Evolutionary conservation across 1,284 basidiomycete genomes (phyloP).

Genomic region (Bjerkandera adusta): DNA sequence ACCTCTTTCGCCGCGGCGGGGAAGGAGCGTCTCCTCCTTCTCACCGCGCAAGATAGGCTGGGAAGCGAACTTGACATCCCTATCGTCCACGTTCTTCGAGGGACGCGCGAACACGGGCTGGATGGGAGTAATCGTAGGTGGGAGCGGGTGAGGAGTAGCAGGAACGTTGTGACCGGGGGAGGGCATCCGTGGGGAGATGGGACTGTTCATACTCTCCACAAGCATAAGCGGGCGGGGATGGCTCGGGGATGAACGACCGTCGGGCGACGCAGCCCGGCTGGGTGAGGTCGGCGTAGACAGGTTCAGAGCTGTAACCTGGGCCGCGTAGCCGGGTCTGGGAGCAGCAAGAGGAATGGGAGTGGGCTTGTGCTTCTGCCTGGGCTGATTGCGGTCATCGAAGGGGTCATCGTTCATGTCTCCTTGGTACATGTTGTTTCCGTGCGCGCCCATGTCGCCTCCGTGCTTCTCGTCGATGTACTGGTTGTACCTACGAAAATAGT

Average conservation of each 20-base stretch:
- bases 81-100: conserved; percentile 37
- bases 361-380: conserved; percentile 20
- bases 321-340: conserved; percentile 70
- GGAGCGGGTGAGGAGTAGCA: conserved; percentile 64
- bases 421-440: conserved; percentile 53
- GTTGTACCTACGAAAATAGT: conserved; percentile 50
- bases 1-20: conserved; percentile 63
- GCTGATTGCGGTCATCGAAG: conserved; percentile 37
- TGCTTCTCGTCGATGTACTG: conserved; percentile 51
- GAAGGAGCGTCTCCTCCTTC: conserved; percentile 64
- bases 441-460: conserved; percentile 49
- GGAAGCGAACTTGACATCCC: conserved; percentile 50
- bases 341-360: conserved; percentile 53
- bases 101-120: conserved; percentile 74
- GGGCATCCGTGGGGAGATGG: conserved; percentile 16
- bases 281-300: conserved; percentile 48
- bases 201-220: conserved; percentile 19
- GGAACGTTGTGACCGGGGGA: conserved; percentile 32
- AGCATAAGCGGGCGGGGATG: conserved; percentile 40
- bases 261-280: conserved; percentile 37
- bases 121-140: conserved; percentile 75
- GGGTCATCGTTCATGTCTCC: conserved; percentile 41
- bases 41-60: conserved; percentile 63
- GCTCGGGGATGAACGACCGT: conserved; percentile 31
- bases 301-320: conserved; percentile 61